Evolutionary conservation across 345 rosid species (phyloP), one percentile per base, ranked within the genome.

Genomic region (Lumnitzera littorea): DNA sequence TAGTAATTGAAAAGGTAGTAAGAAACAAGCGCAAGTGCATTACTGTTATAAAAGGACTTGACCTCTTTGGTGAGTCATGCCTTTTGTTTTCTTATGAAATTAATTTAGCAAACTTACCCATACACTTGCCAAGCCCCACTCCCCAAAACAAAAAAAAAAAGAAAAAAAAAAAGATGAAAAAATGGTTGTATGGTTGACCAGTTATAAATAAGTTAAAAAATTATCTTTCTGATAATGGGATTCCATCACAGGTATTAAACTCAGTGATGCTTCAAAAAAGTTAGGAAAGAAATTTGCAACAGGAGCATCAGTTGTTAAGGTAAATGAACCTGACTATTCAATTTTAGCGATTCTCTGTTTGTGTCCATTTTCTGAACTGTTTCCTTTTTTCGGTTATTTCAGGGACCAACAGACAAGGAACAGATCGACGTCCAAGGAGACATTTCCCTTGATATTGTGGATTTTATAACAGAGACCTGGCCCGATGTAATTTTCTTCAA

Each of bases 351-450:
- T 54, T 54, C 48, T 58, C 55, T 50, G 57, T 12, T 16, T 25
- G 61, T 13, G 47, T 24, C 63, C 12, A 15, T 41, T 5, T 36
- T 36, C 43, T 36, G 43, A 36, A 36, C 43, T 16, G n/a, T 46
- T 62, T 51, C 14, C 56, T 13, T 20, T 15, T 15, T 66, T 57
- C 59, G 29, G 61, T 61, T 13, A 52, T 58, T 62, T 60, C 68
- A 92, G 98, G 98, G 97, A 55, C 98, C 97, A 41, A 92, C 97
- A 60, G 98, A 92, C 16, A 92, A 89, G 80, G 98, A 92, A 67
- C 98, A 92, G 58, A 89, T 92, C 62, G 98, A 92, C 63, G 96
- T 92, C 60, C 98, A 92, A 85, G 98, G 98, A 70, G 98, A 92
- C 77, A 87, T 92, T 65, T 67, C 91, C 29, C 84, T 82, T 59